Percentiles rank a stretch among this genome's conserved stretches.
Conservation (phyloP, 1,284 basidiomycete species). For the Vanrija pseudolonga region DNA sequence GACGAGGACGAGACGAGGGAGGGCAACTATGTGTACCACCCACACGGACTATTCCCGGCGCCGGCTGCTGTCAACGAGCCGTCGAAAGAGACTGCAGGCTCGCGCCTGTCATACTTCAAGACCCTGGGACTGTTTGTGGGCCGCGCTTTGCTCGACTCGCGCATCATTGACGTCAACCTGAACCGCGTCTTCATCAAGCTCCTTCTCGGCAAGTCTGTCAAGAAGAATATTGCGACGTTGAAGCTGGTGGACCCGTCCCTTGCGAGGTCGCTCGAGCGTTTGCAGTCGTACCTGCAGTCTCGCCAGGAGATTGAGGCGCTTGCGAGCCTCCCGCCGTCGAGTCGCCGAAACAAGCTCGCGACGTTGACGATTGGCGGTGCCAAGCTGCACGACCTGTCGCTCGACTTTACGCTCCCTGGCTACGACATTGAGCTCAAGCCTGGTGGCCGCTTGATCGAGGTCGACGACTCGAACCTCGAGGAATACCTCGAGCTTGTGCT, state of each 20-base stretch:
- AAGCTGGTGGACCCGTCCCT: constrained; percentile 77
- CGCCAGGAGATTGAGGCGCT: constrained; percentile 51
- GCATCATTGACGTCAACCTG: constrained; percentile 93
- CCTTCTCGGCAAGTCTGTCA: constrained; percentile 77
- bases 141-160: constrained; percentile 92
- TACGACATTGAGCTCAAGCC: constrained; percentile 86
- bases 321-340: constrained; percentile 30
- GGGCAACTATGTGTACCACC: constrained; percentile 71
- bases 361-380: constrained; percentile 55
- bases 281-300: constrained; percentile 57
- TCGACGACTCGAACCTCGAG: constrained; percentile 79
- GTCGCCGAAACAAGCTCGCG: constrained; percentile 42
- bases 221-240: constrained; percentile 74
- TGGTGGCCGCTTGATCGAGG: constrained; percentile 70
- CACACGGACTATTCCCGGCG: constrained; percentile 81
- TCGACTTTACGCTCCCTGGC: constrained; percentile 96
- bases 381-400: constrained; percentile 72
- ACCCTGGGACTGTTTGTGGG: constrained; percentile 97
- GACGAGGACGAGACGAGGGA: constrained; percentile 67
- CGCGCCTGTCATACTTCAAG: constrained; percentile 68
- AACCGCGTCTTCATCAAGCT: constrained; percentile 89
- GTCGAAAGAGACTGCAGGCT: constrained; percentile 2
- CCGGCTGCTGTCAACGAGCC: constrained; percentile 65
- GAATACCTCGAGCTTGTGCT: constrained; percentile 81
- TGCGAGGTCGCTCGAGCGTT: constrained; percentile 76